A percentile compares a stretch with the other conserved stretches of the same genome.
phyloP scores from a whole-genome alignment of 306 rosid genomes.

The Castanospermum australe region DNA sequence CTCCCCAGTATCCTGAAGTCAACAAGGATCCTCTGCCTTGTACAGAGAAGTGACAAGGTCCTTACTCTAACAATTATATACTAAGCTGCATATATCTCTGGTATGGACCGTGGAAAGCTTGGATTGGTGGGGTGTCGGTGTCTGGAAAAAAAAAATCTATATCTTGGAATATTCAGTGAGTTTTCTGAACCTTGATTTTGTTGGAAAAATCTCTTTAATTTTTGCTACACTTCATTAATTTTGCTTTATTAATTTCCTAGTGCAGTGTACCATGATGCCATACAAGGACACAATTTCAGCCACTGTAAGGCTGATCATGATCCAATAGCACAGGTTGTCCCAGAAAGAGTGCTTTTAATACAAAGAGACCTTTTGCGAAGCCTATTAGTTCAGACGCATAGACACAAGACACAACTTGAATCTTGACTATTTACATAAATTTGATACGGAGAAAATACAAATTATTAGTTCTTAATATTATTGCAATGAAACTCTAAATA shows the following conservation, averaged over 20 bases:
- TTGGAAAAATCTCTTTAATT: background rate
- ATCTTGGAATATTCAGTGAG: slow-evolving; percentile 59
- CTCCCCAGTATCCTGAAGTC: background rate
- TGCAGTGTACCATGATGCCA: slow-evolving; percentile 33
- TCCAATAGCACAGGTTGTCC: slow-evolving; percentile 3
- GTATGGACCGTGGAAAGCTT: slow-evolving; percentile 62
- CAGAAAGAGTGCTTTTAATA: no score
- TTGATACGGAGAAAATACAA: background rate
- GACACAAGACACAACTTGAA: background rate
- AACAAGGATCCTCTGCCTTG: background rate
- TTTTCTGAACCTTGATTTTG: background rate
- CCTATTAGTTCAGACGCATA: slow-evolving; percentile 18
- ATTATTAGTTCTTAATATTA: background rate
- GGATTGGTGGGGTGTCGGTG: slow-evolving; percentile 54
- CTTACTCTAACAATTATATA: background rate
- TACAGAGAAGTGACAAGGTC: background rate
- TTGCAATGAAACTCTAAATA: slow-evolving; percentile 31
- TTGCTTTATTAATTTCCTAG: slow-evolving; percentile 10
- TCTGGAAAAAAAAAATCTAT: slow-evolving; percentile 13
- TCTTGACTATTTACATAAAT: background rate
- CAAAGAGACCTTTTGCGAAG: slow-evolving; percentile 29
- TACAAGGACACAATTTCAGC: slow-evolving; percentile 33
- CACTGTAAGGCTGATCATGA: slow-evolving; percentile 18
- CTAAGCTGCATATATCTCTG: slow-evolving; percentile 4
- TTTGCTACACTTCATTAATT: background rate